phyloP scores from a whole-genome alignment of 106 monocot species.

The Acorus calamus region DNA sequence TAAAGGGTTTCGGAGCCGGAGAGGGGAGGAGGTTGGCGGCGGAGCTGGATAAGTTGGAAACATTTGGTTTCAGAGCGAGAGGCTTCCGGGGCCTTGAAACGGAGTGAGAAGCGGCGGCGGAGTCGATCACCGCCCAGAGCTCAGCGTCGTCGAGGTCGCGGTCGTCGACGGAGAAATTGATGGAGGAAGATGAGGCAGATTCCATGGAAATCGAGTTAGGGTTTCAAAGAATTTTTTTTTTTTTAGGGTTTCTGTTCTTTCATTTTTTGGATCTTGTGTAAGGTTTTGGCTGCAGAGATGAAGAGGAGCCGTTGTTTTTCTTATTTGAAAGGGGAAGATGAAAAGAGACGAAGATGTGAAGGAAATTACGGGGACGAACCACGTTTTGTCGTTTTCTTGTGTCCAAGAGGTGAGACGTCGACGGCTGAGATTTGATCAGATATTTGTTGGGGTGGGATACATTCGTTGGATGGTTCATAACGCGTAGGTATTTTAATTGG shows the following conservation, averaged over 20 bases:
- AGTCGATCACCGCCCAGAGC: conserved; percentile 89
- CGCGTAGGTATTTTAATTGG: too few species aligned
- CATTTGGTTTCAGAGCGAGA: conserved; percentile 26
- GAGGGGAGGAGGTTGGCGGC: conserved; percentile 4
- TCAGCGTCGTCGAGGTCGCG: conserved; percentile 81
- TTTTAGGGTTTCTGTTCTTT: too few species aligned
- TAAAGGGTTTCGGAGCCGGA: conserved; percentile 1
- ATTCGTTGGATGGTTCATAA: too few species aligned
- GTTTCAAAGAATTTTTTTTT: background rate
- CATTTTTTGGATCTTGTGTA: too few species aligned
- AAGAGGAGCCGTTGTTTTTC: background rate
- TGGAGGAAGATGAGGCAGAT: conserved; percentile 4
- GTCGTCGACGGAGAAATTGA: conserved; percentile 43
- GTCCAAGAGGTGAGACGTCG: too few species aligned
- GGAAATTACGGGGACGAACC: too few species aligned
- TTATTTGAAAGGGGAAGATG: too few species aligned
- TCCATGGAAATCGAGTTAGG: background rate
- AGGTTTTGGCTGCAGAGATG: background rate
- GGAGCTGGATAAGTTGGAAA: background rate
- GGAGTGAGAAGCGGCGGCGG: conserved; percentile 44
- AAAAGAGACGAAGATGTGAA: too few species aligned
- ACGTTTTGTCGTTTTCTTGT: too few species aligned
- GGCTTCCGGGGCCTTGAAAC: conserved; percentile 39
- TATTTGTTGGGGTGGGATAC: too few species aligned
- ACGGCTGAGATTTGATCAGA: too few species aligned